Base-by-base conservation (phyloP, 2,329 filamentous ascomycete genomes). In the Venturia nashicola region DNA sequence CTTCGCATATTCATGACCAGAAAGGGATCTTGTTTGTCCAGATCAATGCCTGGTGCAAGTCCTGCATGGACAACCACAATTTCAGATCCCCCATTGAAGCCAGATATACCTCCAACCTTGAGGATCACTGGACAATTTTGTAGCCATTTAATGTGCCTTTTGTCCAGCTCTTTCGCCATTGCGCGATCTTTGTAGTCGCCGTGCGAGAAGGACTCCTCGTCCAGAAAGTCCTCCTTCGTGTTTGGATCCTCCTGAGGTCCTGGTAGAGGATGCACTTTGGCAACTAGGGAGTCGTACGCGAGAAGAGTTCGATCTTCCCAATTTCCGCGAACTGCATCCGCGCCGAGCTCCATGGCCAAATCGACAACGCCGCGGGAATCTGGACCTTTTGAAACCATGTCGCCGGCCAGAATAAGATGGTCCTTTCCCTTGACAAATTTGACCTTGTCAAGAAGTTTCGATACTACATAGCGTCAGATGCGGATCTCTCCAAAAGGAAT, bases 1-100 rank as follows among this genome's bases (percentile, higher is more conserved):
- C 86, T 89, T 64, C 91, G 86, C 90, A 99, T 95, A 72, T 91
- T 94, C 91, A 97, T 97, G 48, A 89, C 88, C 61, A 88, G 86
- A 73, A 84, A 86, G 0, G 91, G 88, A 73, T 97, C 84, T 69
- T 88, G 93, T 61, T 82, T 78, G 57, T 86, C 79, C 16, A 96
- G 79, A 0, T 82, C 74, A 0, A 96, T 77, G 5, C 86, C 88
- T 0, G 93, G 90, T 0, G 94, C 86, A 2, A 97, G 80, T 0
- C 94, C 94, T 0, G 85, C 93, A 76, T 97, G 94, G 7, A 92
- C 93, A 61, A 91, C 87, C 5, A 87, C 80, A 5, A 95, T 79
- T 65, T 86, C 80, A 43, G 86, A 82, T 72, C 86, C 78, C 1
- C 75, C 76, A 0, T 80, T 77, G 43, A 92, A 60, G 9, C 61